A percentile compares a stretch with the other conserved stretches of the same genome.
Conservation (phyloP, 257 asterid species). For the Linderniella brevidens region DNA sequence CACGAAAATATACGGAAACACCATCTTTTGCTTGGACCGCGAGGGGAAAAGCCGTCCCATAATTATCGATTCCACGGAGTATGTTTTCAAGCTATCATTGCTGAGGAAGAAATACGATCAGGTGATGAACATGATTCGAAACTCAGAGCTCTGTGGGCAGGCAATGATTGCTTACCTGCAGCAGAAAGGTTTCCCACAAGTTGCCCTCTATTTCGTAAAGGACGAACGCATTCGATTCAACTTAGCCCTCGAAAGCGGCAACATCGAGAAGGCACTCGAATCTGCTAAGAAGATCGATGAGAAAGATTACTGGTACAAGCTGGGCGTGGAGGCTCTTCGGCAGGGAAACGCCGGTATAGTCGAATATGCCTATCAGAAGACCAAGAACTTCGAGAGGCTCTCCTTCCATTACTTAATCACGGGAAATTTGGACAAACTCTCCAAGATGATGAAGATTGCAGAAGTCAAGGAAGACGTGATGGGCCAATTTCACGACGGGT, state of each 20-base stretch:
- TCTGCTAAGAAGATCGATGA: conserved; percentile 82
- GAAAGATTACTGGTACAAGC: conserved; percentile 86
- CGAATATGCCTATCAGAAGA: conserved; percentile 88
- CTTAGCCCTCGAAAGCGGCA: conserved; percentile 89
- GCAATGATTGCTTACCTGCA: conserved; percentile 98
- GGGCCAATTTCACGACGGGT: conserved; percentile 89
- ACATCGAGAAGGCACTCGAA: conserved; percentile 86
- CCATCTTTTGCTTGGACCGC: conserved; percentile 91
- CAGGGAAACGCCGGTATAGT: conserved; percentile 96
- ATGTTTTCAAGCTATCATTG: conserved; percentile 62
- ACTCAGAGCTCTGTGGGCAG: conserved; percentile 93
- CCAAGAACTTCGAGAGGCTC: conserved; percentile 80
- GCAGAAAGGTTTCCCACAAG: conserved; percentile 99
- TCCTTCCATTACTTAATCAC: conserved; percentile 78
- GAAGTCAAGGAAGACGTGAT: conserved; percentile 81
- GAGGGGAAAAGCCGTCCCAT: conserved; percentile 89
- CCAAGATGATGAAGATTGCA: conserved; percentile 91
- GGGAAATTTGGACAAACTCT: conserved; percentile 65
- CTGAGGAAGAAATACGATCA: conserved; percentile 74
- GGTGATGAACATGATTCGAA: conserved; percentile 90
- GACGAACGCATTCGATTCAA: conserved; percentile 85
- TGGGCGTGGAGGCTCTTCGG: conserved; percentile 96
- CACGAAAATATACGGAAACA: conserved; percentile 69
- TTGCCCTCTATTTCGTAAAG: conserved; percentile 92
- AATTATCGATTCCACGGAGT: conserved; percentile 84